Evolutionary conservation across 371 early-diverging fungal species (phyloP).

Genomic region (Mortierella polycephala): DNA sequence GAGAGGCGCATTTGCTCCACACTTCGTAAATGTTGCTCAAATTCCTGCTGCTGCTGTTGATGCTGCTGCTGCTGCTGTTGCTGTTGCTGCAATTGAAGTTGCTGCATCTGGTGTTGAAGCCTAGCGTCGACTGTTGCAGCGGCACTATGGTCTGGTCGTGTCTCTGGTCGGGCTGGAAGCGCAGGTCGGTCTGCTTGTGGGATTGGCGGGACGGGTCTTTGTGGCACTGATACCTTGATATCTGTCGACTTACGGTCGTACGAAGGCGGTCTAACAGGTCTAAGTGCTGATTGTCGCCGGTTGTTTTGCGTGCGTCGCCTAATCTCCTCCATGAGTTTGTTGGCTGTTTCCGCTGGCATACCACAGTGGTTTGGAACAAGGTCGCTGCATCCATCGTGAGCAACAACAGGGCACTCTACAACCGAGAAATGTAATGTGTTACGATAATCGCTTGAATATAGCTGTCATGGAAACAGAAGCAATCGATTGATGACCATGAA

Average conservation of each 20-base stretch:
- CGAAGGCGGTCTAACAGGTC: not conserved
- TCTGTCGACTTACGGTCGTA: not conserved
- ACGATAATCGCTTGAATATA: not conserved
- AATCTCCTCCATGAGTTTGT: conserved; percentile 76
- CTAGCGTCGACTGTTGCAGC: conserved; percentile 22
- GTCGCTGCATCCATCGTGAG: conserved; percentile 84
- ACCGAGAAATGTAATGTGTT: not conserved
- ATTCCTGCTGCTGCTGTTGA: conserved; percentile 4
- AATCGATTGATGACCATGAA: too few species aligned
- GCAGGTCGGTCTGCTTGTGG: too few species aligned
- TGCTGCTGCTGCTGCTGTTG: conserved; percentile 11
- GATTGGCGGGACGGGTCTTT: conserved; percentile 53
- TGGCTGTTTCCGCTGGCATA: conserved; percentile 81
- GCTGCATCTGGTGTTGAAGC: conserved; percentile 31
- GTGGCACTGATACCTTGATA: conserved; percentile 9
- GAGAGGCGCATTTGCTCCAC: conserved; percentile 11
- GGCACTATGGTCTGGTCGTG: conserved; percentile 21
- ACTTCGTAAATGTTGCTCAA: conserved; percentile 11
- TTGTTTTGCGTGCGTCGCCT: conserved; percentile 48
- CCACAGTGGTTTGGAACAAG: conserved; percentile 93
- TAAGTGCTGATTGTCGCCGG: conserved; percentile 14
- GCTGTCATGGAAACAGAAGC: not conserved
- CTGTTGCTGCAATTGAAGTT: conserved; percentile 23
- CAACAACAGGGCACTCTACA: conserved; percentile 77
- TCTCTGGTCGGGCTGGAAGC: too few species aligned